Evolutionary conservation across 345 rosid species (phyloP), one percentile per base, ranked within the genome.

Genomic region (Arabis hirsuta): DNA sequence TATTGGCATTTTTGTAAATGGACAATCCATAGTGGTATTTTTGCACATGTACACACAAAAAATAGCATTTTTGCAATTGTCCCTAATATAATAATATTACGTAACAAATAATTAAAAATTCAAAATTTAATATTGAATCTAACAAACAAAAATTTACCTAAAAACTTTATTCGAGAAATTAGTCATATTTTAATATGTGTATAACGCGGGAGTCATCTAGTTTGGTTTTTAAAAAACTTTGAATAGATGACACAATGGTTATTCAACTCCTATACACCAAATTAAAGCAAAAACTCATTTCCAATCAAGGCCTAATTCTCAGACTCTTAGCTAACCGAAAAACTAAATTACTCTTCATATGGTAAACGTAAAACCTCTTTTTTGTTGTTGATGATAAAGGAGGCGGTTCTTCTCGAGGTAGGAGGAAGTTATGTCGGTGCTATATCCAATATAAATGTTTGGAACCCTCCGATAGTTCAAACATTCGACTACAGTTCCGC

Each of bases 391-490:
- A 38, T 60, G 63, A 52, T 73, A 38, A 75, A 81, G 88, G 56
- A 39, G 3, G 81, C 84, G 38, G 0, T 27, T 10, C 72, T 83
- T 31, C 4, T 79, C 7, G 61, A 81, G 3, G 14, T 62, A 2
- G 87, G 81, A 62, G 71, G 4, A 59, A 81, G 74, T 58, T 83
- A 62, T 22, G 7, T 82, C 5, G 86, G 89, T 38, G 87, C 82
- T 7, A 6, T 16, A 0, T 82, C 76, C 13, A 67, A 81, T 19
- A 81, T 88, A 62, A 88, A 85, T 65, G 36, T 82, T 3, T 84
- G 92, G 92, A 82, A 74, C 24, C 86, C 89, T 14, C 55, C 39
- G 0, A 24, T 73, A 19, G 85, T 76, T 19, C 19, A 38, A 9
- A 9, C 34, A 6, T 53, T 19, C 3, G 87, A 83, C 29, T 85